Evolutionary conservation across 257 asterid species (phyloP), one percentile per base, ranked within the genome.

Genomic region (Petunia axillaris): DNA sequence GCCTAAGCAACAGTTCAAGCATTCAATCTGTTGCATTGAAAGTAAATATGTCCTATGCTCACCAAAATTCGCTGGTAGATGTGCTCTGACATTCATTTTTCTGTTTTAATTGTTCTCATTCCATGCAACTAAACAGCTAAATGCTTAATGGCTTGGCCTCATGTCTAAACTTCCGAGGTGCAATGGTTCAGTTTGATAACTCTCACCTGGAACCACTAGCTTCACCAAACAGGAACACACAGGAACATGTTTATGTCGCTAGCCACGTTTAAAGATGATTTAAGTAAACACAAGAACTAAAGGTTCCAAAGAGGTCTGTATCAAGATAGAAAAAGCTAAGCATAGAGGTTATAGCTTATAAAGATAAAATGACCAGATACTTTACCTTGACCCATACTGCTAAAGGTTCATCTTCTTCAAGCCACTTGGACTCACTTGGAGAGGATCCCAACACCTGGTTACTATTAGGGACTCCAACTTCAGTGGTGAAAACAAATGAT

Each of bases 311-410:
- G 8, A 46, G 57, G 44, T 48, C 77, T 44, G 10, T 35, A 48
- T 48, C 60, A 37, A 71, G 48, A 71, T 11, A 71, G 44, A 11
- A 71, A 71, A 43, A 35, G 59, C 1, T 71, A 36, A 71, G 25
- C 13, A 63, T 38, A 52, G 43, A 78, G 46, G 62, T 63, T 78
- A 65, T 10, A 59, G 57, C 48, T 46, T 50, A 50, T 52, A 3
- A 16, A 64, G 11, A 64, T 52, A 79, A 62, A 64, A 78, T 64
- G 81, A 78, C 46, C 76, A 50, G 63, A 71, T 79, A 79, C 43
- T 36, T 52, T 87, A 96, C 99, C 98, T 96, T 96, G 62, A 94
- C 98, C 99, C 99, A 96, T 75, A 96, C 98, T 35, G 99, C 97
- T 79, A 87, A 85, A 66, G 98, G 87, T 75, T 91, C 94, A 80